Percentiles rank a stretch among this genome's conserved stretches.
Conservation (phyloP, 2,329 filamentous ascomycete genomes). For the Bipolaris zeicola region DNA sequence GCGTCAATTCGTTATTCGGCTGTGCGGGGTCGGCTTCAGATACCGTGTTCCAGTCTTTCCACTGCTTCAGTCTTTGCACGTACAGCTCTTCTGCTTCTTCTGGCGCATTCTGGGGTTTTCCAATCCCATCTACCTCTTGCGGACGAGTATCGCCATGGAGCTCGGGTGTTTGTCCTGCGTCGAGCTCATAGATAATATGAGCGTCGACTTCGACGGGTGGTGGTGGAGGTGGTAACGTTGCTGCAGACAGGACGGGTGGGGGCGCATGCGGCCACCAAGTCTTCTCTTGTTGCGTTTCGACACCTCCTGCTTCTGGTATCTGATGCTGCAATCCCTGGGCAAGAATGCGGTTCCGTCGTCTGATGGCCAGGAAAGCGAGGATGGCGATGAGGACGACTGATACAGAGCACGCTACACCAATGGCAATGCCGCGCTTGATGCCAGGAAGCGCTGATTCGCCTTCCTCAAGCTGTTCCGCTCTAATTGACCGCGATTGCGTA, state of each 20-base stretch:
- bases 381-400: constrained; percentile 29
- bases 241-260: background rate
- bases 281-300: constrained; percentile 25
- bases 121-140: constrained; percentile 23
- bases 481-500: background rate
- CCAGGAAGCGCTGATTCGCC: constrained; percentile 27
- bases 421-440: constrained; percentile 39
- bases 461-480: constrained; percentile 5
- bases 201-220: constrained; percentile 31
- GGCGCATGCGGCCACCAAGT: constrained; percentile 5
- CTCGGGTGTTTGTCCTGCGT: constrained; percentile 28
- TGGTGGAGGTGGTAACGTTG: background rate
- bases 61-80: constrained; percentile 13
- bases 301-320: constrained; percentile 4
- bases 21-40: background rate
- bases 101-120: background rate
- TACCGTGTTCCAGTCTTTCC: constrained; percentile 15
- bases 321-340: constrained; percentile 3
- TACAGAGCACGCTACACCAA: constrained; percentile 34
- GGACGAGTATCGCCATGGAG: constrained; percentile 22
- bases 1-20: background rate
- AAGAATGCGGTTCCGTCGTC: constrained; percentile 23
- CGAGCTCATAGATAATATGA: constrained; percentile 28
- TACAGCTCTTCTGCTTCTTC: constrained; percentile 18
- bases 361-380: constrained; percentile 28